Base-by-base conservation (phyloP, 768 basidiomycete genomes). In the Mycena maculata region DNA sequence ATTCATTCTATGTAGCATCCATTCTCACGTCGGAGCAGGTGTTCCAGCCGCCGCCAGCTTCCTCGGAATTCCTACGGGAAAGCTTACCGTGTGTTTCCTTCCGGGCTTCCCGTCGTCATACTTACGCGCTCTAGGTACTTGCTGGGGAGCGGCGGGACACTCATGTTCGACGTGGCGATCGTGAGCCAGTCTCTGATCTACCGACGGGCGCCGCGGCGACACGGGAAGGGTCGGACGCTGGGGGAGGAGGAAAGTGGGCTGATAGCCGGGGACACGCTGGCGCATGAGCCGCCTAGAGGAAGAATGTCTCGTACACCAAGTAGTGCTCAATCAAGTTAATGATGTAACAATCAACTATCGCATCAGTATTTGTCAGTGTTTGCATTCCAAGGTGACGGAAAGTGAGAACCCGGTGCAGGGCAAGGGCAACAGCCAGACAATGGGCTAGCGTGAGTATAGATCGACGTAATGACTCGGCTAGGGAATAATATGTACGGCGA, bases 101-200 rank as follows among this genome's bases (percentile, higher is more conserved):
- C 49, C 53, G 53, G 38, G 27, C 30, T 49, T 13, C 7, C 18
- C 2, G 4, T n/a, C 41, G 39, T 60, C 27, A 3, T 45, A 20
- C 52, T 33, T 39, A 47, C 18, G 56, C 20, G 39, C 39, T 54
- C 31, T 42, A 94, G 93, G 54, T 98, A 96, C 75, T 84, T 99
- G 0, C 81, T 99, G 2, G 97, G 97, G 36, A 95, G 94, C 63
- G 96, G 88, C 42, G 98, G 98, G 2, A 98, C 97, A 0, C 87
- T 99, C 20, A 78, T 95, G 70, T 99, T 98, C 76, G 98, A 99
- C 76, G 80, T 98, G 33, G 92, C 92, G 7, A 98, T 99, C 74
- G 90, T 99, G 59, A 77, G 85, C 12, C 98, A 99, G 79, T 90
- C 90, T 23, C 85, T 91, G 72, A 80, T 96, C 23, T 99, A 99